A percentile compares a stretch with the other conserved stretches of the same genome.
phyloP scores from a whole-genome alignment of 495 filamentous ascomycete species.

The Penicillium maclennaniae region DNA sequence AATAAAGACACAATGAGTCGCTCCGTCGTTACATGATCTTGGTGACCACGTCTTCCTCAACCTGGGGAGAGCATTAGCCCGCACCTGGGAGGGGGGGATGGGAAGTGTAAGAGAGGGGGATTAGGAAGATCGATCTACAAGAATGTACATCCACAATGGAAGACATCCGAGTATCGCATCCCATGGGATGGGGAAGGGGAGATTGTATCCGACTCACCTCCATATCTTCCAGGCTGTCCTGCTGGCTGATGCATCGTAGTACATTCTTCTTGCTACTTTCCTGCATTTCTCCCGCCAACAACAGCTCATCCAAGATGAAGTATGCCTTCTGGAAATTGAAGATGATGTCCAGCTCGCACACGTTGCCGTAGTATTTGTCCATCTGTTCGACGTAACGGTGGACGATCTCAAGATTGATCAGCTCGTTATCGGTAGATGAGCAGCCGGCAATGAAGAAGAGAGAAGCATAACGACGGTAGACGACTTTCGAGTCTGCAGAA shows the following conservation, averaged over 20 bases:
- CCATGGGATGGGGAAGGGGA: background rate
- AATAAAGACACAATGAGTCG: constrained; percentile 12
- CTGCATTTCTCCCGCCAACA: constrained; percentile 95
- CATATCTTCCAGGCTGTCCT: constrained; percentile 94
- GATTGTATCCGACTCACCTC: constrained; percentile 65
- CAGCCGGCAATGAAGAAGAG: constrained; percentile 99
- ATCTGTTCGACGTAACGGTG: constrained; percentile 99
- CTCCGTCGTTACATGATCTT: constrained; percentile 76
- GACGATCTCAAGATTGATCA: constrained; percentile 97
- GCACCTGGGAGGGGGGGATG: constrained; percentile 11
- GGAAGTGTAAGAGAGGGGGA: background rate
- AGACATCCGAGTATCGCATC: background rate
- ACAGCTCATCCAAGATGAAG: constrained; percentile 94
- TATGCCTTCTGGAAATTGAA: constrained; percentile 99
- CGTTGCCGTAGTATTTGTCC: constrained; percentile 99
- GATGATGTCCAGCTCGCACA: constrained; percentile 98
- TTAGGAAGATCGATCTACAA: background rate
- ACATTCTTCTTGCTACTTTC: constrained; percentile 99
- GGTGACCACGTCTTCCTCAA: constrained; percentile 88
- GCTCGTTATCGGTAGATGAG: constrained; percentile 89
- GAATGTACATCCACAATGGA: background rate
- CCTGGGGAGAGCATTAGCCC: constrained; percentile 67
- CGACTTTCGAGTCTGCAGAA: constrained; percentile 82
- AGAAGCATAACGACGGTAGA: constrained; percentile 97
- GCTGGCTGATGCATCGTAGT: constrained; percentile 86